These are phyloP conservation scores for Diaporthe amygdali DNA, from an alignment of 2,329 filamentous ascomycete species.

Conservation along the genomic window DNA sequence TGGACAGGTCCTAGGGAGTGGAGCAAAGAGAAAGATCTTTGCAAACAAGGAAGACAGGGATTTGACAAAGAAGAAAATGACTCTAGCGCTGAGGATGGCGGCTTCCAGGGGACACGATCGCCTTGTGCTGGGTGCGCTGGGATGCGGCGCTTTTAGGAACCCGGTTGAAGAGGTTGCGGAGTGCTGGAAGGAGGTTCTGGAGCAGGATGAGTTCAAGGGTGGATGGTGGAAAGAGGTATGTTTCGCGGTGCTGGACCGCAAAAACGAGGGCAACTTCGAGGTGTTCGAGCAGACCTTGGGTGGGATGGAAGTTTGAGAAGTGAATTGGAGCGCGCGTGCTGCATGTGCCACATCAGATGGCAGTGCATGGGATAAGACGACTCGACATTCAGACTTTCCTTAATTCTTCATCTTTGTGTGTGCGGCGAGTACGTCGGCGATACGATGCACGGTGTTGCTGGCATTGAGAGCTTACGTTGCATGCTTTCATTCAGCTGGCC, in stretches of 20 bases:
- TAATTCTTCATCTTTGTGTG: background rate
- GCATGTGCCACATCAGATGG: background rate
- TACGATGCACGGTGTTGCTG: background rate
- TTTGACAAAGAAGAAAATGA: conserved; percentile 66
- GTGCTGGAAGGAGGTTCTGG: conserved; percentile 66
- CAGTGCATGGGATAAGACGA: background rate
- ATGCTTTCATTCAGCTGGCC: background rate
- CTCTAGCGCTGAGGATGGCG: conserved; percentile 63
- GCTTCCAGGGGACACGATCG: conserved; percentile 58
- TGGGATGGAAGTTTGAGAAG: conserved; percentile 35
- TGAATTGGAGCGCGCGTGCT: background rate
- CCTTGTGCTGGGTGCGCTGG: conserved; percentile 70
- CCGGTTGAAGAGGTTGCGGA: conserved; percentile 63
- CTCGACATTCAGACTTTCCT: background rate
- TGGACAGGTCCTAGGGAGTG: conserved; percentile 27
- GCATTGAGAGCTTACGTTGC: background rate
- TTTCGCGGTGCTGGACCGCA: conserved; percentile 63
- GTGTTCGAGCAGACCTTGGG: conserved; percentile 49
- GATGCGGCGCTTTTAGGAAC: conserved; percentile 71
- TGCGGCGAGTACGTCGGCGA: background rate
- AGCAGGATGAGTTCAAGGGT: conserved; percentile 63
- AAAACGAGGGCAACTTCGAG: conserved; percentile 52
- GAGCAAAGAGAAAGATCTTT: conserved; percentile 42
- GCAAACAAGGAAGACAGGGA: conserved; percentile 47
- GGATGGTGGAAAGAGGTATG: conserved; percentile 69